These are phyloP conservation scores for Globisporangium takayamanum DNA, from an alignment of 352 stramenopile genomes.

Conservation along the genomic window DNA sequence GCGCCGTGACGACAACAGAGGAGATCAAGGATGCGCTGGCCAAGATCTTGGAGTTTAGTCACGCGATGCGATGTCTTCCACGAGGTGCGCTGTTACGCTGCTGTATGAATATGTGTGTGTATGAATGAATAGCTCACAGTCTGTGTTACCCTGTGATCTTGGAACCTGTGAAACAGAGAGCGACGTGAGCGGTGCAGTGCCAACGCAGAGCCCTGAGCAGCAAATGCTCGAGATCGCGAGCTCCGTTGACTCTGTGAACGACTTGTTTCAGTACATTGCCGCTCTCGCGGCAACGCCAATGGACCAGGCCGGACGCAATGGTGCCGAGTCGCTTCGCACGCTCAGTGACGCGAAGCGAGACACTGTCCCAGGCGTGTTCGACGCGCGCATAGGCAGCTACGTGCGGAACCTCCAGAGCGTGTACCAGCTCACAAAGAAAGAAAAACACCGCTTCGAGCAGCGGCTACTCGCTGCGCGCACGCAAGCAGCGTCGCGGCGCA, in stretches of 20 bases:
- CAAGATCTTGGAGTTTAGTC: constrained; percentile 72
- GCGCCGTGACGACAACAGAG: constrained; percentile 25
- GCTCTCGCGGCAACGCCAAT: constrained; percentile 34
- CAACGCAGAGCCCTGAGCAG: constrained; percentile 33
- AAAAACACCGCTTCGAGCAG: constrained; percentile 77
- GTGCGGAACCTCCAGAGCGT: constrained; percentile 65
- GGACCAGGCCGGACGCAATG: constrained; percentile 4
- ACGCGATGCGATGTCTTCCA: constrained; percentile 39
- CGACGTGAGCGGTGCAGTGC: constrained; percentile 25
- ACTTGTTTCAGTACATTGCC: constrained; percentile 79
- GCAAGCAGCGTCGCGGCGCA: constrained; percentile 58
- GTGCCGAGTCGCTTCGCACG: constrained; percentile 8
- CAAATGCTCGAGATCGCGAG: constrained; percentile 70
- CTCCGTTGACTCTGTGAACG: constrained; percentile 67
- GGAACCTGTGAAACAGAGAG: constrained; percentile 16
- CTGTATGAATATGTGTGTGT: no score
- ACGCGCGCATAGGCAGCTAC: constrained; percentile 61
- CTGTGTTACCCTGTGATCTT: not conserved
- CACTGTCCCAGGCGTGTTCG: constrained; percentile 36
- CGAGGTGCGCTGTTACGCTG: constrained; percentile 28
- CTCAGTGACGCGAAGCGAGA: constrained; percentile 16
- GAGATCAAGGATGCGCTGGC: constrained; percentile 56
- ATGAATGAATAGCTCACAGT: not conserved
- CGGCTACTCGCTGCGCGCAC: constrained; percentile 40
- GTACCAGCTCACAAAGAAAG: constrained; percentile 76